Percentiles rank a stretch among this genome's conserved stretches.
These are phyloP conservation scores for Brassica incana DNA, from an alignment of 345 rosid species.

Conservation along the genomic window DNA sequence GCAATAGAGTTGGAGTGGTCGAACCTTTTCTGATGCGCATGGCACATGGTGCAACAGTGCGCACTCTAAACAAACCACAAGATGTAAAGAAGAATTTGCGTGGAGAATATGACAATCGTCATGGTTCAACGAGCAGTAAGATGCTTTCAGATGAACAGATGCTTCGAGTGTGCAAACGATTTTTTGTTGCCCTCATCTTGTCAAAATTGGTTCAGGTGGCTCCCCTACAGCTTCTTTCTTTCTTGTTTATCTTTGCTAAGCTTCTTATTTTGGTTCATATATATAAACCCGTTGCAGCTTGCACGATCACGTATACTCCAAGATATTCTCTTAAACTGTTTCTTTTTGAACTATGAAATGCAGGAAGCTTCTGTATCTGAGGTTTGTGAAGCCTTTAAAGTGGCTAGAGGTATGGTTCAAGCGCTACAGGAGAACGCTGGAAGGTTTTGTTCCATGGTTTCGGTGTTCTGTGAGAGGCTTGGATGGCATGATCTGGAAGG, in stretches of 20 bases:
- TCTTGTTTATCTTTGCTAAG: slow-evolving; percentile 12
- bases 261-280: slow-evolving; percentile 21
- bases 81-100: slow-evolving; percentile 43
- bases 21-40: slow-evolving; percentile 98
- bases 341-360: slow-evolving; percentile 37
- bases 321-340: slow-evolving; percentile 12
- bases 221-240: slow-evolving; percentile 9
- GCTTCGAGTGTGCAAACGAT: slow-evolving; percentile 86
- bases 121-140: slow-evolving; percentile 45
- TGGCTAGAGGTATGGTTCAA: slow-evolving; percentile 97
- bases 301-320: slow-evolving; percentile 27
- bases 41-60: slow-evolving; percentile 95
- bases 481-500: slow-evolving; percentile 99
- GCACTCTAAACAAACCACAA: slow-evolving; percentile 46
- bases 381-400: slow-evolving; percentile 93
- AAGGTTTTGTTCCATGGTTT: slow-evolving; percentile 96
- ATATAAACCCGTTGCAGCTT: slow-evolving; percentile 14
- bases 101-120: slow-evolving; percentile 46
- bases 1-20: slow-evolving; percentile 86
- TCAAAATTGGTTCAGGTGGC: slow-evolving; percentile 89
- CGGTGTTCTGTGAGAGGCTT: slow-evolving; percentile 90
- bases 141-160: slow-evolving; percentile 71
- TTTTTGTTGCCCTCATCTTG: slow-evolving; percentile 94
- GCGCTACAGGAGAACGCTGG: slow-evolving; percentile 96
- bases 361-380: slow-evolving; percentile 89